Conservation (phyloP, 2,329 filamentous ascomycete genomes). For the Penicillium sp. region DNA sequence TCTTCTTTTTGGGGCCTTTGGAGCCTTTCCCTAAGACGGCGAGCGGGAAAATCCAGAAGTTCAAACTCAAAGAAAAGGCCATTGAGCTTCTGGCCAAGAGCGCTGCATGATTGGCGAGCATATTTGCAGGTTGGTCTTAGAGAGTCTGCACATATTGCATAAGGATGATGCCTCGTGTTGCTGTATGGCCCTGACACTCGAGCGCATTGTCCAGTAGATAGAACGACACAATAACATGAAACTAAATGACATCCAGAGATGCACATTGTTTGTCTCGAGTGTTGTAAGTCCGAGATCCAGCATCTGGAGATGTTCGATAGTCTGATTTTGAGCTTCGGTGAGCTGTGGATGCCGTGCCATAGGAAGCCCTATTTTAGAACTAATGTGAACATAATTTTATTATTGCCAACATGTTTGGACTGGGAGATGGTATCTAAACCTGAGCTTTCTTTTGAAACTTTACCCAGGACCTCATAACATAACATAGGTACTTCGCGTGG, state of each 20-base stretch:
- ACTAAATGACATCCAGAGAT: neutral
- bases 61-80: conserved; percentile 69
- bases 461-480: too few relatives aligned
- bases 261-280: neutral
- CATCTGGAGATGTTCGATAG: too few relatives aligned
- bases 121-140: neutral
- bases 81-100: conserved; percentile 45
- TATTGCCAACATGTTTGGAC: too few relatives aligned
- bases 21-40: conserved; percentile 88
- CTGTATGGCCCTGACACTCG: neutral
- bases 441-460: too few relatives aligned
- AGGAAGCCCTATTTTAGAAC: too few relatives aligned
- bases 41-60: conserved; percentile 96
- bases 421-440: too few relatives aligned
- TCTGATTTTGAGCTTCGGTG: too few relatives aligned
- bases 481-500: too few relatives aligned
- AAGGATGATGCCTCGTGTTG: neutral
- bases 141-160: neutral
- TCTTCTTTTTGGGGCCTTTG: conserved; percentile 66
- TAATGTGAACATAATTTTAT: too few relatives aligned
- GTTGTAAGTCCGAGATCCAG: too few relatives aligned
- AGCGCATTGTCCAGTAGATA: neutral
- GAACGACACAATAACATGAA: neutral
- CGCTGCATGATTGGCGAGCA: neutral
- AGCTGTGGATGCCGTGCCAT: too few relatives aligned